A percentile compares a stretch with the other conserved stretches of the same genome.
These are phyloP conservation scores for Epicoccum nigrum DNA, from an alignment of 2,329 filamentous ascomycete genomes.

Conservation along the genomic window DNA sequence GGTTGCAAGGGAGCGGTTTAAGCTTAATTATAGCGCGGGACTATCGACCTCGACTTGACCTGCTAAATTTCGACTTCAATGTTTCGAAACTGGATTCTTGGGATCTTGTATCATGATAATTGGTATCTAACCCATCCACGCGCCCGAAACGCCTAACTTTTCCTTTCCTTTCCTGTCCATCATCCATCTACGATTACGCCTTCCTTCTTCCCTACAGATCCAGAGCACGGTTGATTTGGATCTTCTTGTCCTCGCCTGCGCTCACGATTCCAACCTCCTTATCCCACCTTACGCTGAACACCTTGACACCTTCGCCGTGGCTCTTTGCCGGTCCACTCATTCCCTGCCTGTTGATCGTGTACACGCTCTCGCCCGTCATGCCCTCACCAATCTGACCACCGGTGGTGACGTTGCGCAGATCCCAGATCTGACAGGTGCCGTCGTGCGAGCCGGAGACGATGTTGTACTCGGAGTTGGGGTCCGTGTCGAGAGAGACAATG, in stretches of 20 bases:
- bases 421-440: slow-evolving; percentile 92
- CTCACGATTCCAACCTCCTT: slow-evolving; percentile 85
- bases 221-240: slow-evolving; percentile 76
- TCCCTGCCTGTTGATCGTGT: slow-evolving; percentile 77
- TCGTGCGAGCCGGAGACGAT: slow-evolving; percentile 90
- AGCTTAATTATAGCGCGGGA: slow-evolving; percentile 22
- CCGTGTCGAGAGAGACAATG: slow-evolving; percentile 63
- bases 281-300: slow-evolving; percentile 89
- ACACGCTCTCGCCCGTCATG: slow-evolving; percentile 71
- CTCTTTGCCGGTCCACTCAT: slow-evolving; percentile 60
- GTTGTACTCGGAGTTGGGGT: slow-evolving; percentile 75
- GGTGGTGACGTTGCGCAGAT: slow-evolving; percentile 74
- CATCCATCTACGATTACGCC: neutral
- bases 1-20: slow-evolving; percentile 22
- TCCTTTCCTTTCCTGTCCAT: neutral
- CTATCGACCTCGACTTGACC: no score
- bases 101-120: no score
- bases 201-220: slow-evolving; percentile 20
- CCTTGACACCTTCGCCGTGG: slow-evolving; percentile 84
- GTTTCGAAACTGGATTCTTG: no score
- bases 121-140: slow-evolving; percentile 23
- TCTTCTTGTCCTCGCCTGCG: slow-evolving; percentile 88
- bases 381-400: slow-evolving; percentile 59
- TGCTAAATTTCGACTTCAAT: no score
- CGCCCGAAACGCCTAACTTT: slow-evolving; percentile 25